Percentiles rank a stretch among this genome's conserved stretches.
Conservation (phyloP, 805 yeast genomes). For the Lipomyces mesembrius region DNA sequence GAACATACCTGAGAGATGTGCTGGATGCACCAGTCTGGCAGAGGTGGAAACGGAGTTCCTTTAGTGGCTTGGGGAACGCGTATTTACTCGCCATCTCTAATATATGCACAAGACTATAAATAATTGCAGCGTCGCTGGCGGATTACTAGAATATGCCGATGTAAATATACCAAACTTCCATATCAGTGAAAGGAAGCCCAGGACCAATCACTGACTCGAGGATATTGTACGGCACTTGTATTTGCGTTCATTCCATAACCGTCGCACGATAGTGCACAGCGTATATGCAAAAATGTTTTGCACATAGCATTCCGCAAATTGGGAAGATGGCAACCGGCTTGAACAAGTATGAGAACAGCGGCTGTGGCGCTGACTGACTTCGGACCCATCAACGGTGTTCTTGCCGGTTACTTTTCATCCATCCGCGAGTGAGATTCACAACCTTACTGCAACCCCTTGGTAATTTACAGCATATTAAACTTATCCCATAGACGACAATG, state of each 20-base stretch:
- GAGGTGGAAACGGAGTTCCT: conserved; percentile 74
- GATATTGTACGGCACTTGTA: neutral
- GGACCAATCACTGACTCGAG: neutral
- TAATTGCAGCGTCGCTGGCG: neutral
- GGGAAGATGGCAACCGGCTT: neutral
- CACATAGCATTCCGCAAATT: neutral
- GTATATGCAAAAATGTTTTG: neutral
- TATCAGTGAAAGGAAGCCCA: neutral
- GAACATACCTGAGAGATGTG: conserved; percentile 58
- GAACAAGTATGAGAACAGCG: too few species aligned
- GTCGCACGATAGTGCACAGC: neutral
- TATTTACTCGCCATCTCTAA: conserved; percentile 44
- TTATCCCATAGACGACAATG: neutral
- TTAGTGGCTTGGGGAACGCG: conserved; percentile 57
- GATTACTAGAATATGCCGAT: neutral
- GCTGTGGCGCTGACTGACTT: too few species aligned
- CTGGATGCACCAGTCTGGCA: conserved; percentile 80
- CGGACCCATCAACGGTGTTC: neutral
- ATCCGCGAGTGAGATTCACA: neutral
- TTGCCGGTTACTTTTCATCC: neutral
- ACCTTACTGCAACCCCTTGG: neutral
- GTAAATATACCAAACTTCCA: neutral
- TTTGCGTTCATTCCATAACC: neutral
- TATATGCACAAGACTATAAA: neutral
- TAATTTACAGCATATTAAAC: neutral